Conservation (phyloP, 306 rosid species). For the Vicia faba region DNA sequence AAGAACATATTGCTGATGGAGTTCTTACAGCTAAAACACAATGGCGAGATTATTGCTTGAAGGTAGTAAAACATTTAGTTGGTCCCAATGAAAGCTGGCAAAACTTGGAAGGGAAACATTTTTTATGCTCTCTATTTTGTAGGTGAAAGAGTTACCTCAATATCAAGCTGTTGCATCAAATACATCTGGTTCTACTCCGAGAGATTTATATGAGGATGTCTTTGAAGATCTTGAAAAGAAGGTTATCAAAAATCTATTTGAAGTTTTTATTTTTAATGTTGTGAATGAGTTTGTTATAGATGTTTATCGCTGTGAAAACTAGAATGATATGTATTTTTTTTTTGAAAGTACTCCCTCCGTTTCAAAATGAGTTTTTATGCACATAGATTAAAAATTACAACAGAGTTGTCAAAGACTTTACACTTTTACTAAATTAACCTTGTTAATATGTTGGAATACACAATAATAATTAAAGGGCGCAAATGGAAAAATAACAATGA, state of each 20-base stretch:
- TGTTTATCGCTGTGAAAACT: conserved; percentile 6
- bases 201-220: conserved; percentile 88
- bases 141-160: conserved; percentile 89
- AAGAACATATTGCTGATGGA: conserved; percentile 72
- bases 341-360: no score
- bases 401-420: no score
- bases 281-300: conserved; percentile 10
- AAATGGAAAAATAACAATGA: no score
- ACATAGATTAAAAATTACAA: no score
- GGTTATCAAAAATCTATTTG: conserved; percentile 45
- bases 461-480: no score
- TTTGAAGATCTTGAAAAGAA: conserved; percentile 77
- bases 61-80: conserved; percentile 50
- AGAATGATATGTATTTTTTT: background rate
- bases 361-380: no score
- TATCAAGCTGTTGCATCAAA: conserved; percentile 93
- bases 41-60: conserved; percentile 93
- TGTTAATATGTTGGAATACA: no score
- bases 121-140: conserved; percentile 32
- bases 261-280: conserved; percentile 25
- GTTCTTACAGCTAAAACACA: conserved; percentile 75
- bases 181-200: conserved; percentile 91
- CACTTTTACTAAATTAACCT: no score
- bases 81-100: conserved; percentile 28
- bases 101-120: conserved; percentile 7